A percentile compares a stretch with the other conserved stretches of the same genome.
Conservation (phyloP, 257 asterid genomes). For the Eucommia ulmoides region DNA sequence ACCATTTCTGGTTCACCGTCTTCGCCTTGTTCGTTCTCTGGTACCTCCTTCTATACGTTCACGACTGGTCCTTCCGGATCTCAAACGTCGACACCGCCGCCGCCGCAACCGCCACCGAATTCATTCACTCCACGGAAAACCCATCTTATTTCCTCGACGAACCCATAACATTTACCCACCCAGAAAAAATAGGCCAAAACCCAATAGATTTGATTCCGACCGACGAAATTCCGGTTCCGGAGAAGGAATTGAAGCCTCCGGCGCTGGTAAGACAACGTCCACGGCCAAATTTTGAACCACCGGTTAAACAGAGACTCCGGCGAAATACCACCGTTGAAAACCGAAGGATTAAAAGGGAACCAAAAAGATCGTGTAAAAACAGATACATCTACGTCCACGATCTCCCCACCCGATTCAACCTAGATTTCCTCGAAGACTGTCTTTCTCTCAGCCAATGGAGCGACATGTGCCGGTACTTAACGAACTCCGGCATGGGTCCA, state of each 20-base stretch:
- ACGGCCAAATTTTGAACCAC: not conserved
- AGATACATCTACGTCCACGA: constrained; percentile 52
- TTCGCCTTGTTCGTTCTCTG: constrained; percentile 42
- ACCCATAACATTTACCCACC: not conserved
- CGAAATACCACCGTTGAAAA: constrained; percentile 14
- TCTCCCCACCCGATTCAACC: constrained; percentile 45
- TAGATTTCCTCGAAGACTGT: constrained; percentile 44
- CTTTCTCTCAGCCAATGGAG: constrained; percentile 45
- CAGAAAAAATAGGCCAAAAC: not conserved
- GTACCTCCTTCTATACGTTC: constrained; percentile 48
- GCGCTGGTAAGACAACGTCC: not conserved
- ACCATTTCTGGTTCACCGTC: constrained; percentile 46
- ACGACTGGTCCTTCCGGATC: constrained; percentile 42
- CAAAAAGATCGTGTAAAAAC: constrained; percentile 33
- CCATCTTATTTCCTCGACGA: not conserved
- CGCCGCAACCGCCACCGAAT: constrained; percentile 7
- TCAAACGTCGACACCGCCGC: constrained; percentile 11
- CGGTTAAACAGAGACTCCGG: not conserved
- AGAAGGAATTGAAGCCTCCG: not conserved
- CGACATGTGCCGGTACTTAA: constrained; percentile 55
- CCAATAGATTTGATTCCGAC: not conserved
- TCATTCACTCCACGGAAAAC: not conserved
- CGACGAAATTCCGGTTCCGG: not conserved
- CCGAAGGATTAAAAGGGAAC: constrained; percentile 17
- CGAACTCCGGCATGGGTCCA: constrained; percentile 56